Base-by-base conservation (phyloP, 345 rosid species). In the Citrus medica region DNA sequence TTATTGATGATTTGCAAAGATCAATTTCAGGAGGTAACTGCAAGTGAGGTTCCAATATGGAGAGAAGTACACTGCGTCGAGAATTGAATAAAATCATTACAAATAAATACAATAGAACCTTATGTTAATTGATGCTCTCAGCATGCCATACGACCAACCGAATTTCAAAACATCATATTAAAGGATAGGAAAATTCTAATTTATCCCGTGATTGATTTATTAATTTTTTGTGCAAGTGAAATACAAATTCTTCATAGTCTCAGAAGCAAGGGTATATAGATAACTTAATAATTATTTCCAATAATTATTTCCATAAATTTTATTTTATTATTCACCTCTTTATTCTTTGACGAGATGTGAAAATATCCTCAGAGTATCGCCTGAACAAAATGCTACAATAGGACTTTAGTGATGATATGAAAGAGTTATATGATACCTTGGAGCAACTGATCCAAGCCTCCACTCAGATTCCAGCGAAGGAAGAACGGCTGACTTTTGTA, bases 401-500 rank as follows among this genome's bases (percentile, higher is more conserved):
- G 74, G 4, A 74, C 10, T 58, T 55, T 60, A 58, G 5, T 51
- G 67, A 59, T 35, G 76, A 71, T 64, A 81, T 63, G 69, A 64
- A 64, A 59, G 12, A 76, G 72, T 21, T 60, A 55, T 74, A 46
- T 40, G 56, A 73, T 89, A 93, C 97, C 97, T 93, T 65, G 97
- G 95, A 80, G 93, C 85, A 76, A 91, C 95, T 67, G 94, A 86
- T 73, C 93, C 93, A 77, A 84, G 88, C 76, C 93, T 88, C 97
- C 97, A 93, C 85, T 93, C 93, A 59, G 87, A 90, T 80, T 93
- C 97, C 77, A 93, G 61, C 74, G 87, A 89, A 84, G 95, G 92
- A 81, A 93, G 95, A 84, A 93, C 85, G 35, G 91, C 95, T 8
- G 95, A 87, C 82, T 89, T 93, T 73, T 76, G 87, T 37, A 88